Percentiles rank a stretch among this genome's conserved stretches.
These are phyloP conservation scores for Thelephora terrestris DNA, from an alignment of 1,284 basidiomycete species.

Conservation along the genomic window DNA sequence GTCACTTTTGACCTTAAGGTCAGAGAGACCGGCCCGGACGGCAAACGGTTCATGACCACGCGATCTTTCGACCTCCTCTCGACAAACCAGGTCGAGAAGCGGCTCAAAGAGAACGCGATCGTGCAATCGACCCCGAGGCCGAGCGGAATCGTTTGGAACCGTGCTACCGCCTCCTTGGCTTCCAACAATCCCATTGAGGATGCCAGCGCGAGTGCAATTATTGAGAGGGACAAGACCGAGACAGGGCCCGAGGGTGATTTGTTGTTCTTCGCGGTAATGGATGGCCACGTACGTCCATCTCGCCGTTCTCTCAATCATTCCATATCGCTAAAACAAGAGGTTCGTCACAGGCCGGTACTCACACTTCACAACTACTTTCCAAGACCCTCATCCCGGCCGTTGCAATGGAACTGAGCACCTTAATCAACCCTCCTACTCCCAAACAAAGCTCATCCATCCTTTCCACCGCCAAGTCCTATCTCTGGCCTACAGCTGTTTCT, in stretches of 20 bases:
- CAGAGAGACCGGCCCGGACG: conserved; percentile 44
- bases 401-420: conserved; percentile 60
- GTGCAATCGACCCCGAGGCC: conserved; percentile 35
- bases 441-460: conserved; percentile 24
- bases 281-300: conserved; percentile 55
- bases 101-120: conserved; percentile 47
- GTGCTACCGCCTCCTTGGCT: conserved; percentile 68
- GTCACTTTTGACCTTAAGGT: conserved; percentile 49
- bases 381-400: conserved; percentile 84
- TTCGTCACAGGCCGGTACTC: conserved; percentile 40
- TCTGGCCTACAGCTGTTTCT: conserved; percentile 26
- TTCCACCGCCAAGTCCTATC: conserved; percentile 29
- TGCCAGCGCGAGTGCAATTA: conserved; percentile 63
- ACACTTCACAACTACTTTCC: conserved; percentile 81
- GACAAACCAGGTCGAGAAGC: conserved; percentile 43
- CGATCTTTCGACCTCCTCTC: conserved; percentile 49
- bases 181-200: conserved; percentile 92
- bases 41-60: conserved; percentile 42
- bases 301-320: too few relatives aligned
- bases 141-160: conserved; percentile 53
- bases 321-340: too few relatives aligned
- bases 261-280: conserved; percentile 83
- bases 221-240: conserved; percentile 51
- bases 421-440: conserved; percentile 30
- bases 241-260: conserved; percentile 55